Evolutionary conservation across 768 basidiomycete species (phyloP).

Genomic region (Lentinula lateritia): DNA sequence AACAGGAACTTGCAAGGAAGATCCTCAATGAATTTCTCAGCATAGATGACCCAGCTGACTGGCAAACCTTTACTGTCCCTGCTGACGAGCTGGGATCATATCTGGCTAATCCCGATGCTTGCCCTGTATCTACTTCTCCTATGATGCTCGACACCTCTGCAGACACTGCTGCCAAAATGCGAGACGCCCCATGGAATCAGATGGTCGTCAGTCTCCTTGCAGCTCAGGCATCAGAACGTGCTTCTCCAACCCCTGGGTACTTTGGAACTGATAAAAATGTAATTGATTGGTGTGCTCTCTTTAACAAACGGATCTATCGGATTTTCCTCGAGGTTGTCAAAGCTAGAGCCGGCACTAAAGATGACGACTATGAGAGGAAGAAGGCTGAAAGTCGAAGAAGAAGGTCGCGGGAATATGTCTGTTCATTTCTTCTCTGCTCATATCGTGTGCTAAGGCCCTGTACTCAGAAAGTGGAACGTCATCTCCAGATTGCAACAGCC

Average conservation of each 20-base stretch:
- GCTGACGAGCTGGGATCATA: background rate
- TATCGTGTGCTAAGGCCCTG: no score
- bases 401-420: background rate
- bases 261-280: background rate
- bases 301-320: background rate
- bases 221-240: background rate
- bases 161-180: background rate
- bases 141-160: background rate
- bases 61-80: background rate
- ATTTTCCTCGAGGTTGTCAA: background rate
- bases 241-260: background rate
- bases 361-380: background rate
- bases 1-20: background rate
- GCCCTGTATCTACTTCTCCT: background rate
- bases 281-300: background rate
- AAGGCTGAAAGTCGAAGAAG: background rate
- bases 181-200: background rate
- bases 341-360: background rate
- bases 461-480: background rate
- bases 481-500: background rate
- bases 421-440: background rate
- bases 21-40: background rate
- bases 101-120: background rate
- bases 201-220: background rate
- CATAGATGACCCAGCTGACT: background rate